Conservation (phyloP, 2,329 filamentous ascomycete species). For the Trichoderma gracile region DNA sequence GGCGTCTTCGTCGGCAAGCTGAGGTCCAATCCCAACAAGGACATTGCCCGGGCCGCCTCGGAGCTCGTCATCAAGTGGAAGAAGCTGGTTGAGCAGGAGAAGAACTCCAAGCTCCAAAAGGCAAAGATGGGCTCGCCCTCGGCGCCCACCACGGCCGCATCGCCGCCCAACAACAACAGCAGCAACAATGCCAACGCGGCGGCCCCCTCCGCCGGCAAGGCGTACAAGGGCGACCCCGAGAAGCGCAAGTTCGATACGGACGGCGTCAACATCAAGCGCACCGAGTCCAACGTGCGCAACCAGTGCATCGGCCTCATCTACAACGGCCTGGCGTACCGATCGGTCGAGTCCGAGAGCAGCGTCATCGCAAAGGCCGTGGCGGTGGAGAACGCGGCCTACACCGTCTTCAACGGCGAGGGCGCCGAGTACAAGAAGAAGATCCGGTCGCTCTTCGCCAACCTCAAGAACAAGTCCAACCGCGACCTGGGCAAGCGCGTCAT, state of each 20-base stretch:
- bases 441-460: conserved; percentile 87
- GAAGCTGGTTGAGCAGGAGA: conserved; percentile 69
- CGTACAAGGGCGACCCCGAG: conserved; percentile 67
- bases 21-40: conserved; percentile 73
- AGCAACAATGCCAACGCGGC: conserved; percentile 49
- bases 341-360: conserved; percentile 67
- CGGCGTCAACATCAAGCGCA: conserved; percentile 74
- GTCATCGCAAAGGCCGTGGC: conserved; percentile 77
- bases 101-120: conserved; percentile 50
- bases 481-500: conserved; percentile 76
- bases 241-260: conserved; percentile 84
- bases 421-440: conserved; percentile 83
- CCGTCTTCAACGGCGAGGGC: conserved; percentile 67
- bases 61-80: conserved; percentile 90
- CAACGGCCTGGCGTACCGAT: conserved; percentile 77
- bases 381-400: conserved; percentile 77
- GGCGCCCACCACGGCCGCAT: conserved; percentile 40
- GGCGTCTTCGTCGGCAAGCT: conserved; percentile 86
- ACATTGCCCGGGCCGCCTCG: conserved; percentile 73
- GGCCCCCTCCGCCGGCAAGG: conserved; percentile 43
- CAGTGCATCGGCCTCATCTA: conserved; percentile 89
- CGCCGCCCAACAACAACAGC: conserved; percentile 47
- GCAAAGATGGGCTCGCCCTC: conserved; percentile 41
- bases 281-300: conserved; percentile 72
- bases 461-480: conserved; percentile 88